Evolutionary conservation across 2,329 filamentous ascomycete genomes (phyloP).

Genomic region (Dactylonectria estremocensis): DNA sequence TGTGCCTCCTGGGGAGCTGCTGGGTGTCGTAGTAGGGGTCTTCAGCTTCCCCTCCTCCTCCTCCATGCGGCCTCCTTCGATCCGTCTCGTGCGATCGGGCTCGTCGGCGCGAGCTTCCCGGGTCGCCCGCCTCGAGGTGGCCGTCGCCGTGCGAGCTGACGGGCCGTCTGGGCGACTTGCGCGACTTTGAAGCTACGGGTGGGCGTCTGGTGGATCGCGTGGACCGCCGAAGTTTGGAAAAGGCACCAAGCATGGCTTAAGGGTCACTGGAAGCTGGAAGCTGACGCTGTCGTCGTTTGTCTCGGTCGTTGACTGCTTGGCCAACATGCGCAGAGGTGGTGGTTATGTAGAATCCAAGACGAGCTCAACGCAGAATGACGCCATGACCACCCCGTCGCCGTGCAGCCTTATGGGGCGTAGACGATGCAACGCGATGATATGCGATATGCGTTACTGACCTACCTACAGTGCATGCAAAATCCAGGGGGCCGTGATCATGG

Average conservation of each 20-base stretch:
- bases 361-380: slow-evolving; percentile 36
- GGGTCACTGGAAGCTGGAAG: not conserved
- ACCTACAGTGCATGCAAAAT: not conserved
- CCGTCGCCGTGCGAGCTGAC: slow-evolving; percentile 28
- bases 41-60: slow-evolving; percentile 24
- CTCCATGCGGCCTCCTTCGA: slow-evolving; percentile 30
- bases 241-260: slow-evolving; percentile 39
- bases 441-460: not conserved
- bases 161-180: slow-evolving; percentile 31
- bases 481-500: slow-evolving; percentile 35
- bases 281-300: not conserved
- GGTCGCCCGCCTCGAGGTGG: slow-evolving; percentile 28
- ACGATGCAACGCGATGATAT: not conserved
- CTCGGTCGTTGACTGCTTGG: too few species aligned
- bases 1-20: slow-evolving; percentile 28
- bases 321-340: not conserved
- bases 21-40: slow-evolving; percentile 31
- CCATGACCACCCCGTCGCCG: slow-evolving; percentile 34
- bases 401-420: slow-evolving; percentile 31
- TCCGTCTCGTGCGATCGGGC: slow-evolving; percentile 42
- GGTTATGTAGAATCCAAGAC: slow-evolving; percentile 3
- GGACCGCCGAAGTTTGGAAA: slow-evolving; percentile 36
- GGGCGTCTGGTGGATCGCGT: slow-evolving; percentile 36
- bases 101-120: slow-evolving; percentile 25
- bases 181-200: slow-evolving; percentile 24